Conservation (phyloP, 495 filamentous ascomycete genomes). For the Cercophora newfieldiana region DNA sequence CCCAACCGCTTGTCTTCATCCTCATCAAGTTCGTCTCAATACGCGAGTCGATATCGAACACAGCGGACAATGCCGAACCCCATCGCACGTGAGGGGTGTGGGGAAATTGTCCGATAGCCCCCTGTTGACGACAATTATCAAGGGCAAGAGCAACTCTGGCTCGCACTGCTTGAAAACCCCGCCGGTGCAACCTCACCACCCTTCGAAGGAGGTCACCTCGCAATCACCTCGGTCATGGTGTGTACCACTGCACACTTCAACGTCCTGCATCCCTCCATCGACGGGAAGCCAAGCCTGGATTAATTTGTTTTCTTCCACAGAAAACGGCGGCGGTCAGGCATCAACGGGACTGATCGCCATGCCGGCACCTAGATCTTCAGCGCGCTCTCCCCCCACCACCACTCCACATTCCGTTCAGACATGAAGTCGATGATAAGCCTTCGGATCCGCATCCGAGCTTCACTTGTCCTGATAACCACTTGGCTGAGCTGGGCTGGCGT, state of each 20-base stretch:
- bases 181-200: neutral
- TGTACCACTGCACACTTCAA: conserved; percentile 1
- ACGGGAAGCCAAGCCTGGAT: conserved; percentile 7
- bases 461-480: neutral
- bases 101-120: conserved; percentile 8
- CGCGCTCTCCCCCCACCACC: neutral
- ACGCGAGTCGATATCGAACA: neutral
- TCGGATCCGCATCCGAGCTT: neutral
- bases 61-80: conserved; percentile 2
- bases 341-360: conserved; percentile 3
- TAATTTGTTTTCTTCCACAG: conserved; percentile 14
- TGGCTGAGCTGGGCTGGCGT: neutral
- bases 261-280: neutral
- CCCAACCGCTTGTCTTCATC: neutral
- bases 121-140: neutral
- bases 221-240: neutral
- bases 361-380: conserved; percentile 3
- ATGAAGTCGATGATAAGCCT: neutral
- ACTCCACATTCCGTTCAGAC: neutral
- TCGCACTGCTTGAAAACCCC: neutral
- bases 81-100: conserved; percentile 2
- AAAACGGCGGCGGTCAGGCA: conserved; percentile 4
- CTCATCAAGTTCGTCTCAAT: neutral
- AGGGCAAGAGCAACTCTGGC: neutral
- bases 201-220: neutral